phyloP scores from a whole-genome alignment of 306 rosid genomes.

The Lathyrus aphaca region DNA sequence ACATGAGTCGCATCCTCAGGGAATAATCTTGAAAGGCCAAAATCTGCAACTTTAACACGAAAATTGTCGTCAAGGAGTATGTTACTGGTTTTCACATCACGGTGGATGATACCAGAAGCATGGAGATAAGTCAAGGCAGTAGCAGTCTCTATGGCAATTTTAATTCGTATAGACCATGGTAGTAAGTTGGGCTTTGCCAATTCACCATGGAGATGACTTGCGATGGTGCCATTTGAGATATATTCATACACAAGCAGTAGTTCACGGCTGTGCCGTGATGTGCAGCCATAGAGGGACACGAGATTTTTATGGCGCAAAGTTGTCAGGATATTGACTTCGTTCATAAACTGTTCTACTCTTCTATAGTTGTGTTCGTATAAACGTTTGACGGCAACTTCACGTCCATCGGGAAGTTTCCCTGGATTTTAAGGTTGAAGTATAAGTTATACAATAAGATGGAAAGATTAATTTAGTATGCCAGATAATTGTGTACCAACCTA shows the following conservation, averaged over 20 bases:
- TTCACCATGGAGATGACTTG: conserved; percentile 72
- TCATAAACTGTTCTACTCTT: conserved; percentile 49
- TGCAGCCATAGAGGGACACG: conserved; percentile 78
- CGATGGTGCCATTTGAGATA: conserved; percentile 67
- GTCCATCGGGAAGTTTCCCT: conserved; percentile 52
- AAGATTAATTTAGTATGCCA: background rate
- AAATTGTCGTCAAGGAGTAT: conserved; percentile 43
- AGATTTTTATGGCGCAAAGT: conserved; percentile 64
- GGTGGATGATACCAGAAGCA: conserved; percentile 69
- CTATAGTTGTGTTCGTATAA: conserved; percentile 60
- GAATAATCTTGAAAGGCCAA: conserved; percentile 50
- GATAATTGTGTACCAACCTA: conserved; percentile 37
- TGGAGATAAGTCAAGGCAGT: conserved; percentile 70
- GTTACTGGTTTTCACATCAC: conserved; percentile 74
- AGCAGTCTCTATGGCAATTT: conserved; percentile 73
- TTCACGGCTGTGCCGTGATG: conserved; percentile 63
- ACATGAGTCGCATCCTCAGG: conserved; percentile 43
- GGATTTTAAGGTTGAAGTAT: conserved; percentile 18
- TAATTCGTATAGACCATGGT: conserved; percentile 50
- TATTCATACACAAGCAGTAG: conserved; percentile 65
- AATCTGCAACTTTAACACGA: conserved; percentile 44
- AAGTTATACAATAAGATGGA: conserved; percentile 8
- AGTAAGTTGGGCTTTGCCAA: conserved; percentile 35
- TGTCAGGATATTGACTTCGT: conserved; percentile 58
- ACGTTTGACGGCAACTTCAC: conserved; percentile 59